Base-by-base conservation (phyloP, 495 filamentous ascomycete species). In the Talaromyces thailandensis region DNA sequence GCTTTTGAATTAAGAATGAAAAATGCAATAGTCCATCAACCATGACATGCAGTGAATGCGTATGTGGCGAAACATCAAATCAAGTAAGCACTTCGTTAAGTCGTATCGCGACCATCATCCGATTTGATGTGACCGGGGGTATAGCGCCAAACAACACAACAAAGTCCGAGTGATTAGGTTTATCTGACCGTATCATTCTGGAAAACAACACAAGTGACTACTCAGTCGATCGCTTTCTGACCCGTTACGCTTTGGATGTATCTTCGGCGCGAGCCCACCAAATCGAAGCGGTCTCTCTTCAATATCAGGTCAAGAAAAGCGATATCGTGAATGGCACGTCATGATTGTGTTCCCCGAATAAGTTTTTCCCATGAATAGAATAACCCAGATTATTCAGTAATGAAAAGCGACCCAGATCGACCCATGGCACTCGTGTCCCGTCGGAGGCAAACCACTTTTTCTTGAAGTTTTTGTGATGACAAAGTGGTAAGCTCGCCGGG, bases 401-500 rank as follows among this genome's bases (percentile, higher is more conserved):
- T 56, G 32, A 35, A 59, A 59, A 59, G 35, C 11, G 45, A 61
- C 29, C n/a, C 45, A 61, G 29, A 50, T 51, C 37, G 59, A 51
- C 59, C 29, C 26, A 52, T 52, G 45, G 43, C 59, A 61, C 59
- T 23, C 18, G 43, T 28, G n/a, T 31, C 37, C 59, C 35, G 32
- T 14, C 50, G n/a, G 57, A 26, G 35, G 57, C 25, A 25, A 40
- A 40, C 57, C 57, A 59, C 29, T 16, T 45, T 24, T 59, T 7
- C 16, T 26, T 45, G 31, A 40, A 24, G n/a, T 35, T 40, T 40
- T 14, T 40, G 18, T 9, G 18, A 35, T 31, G 37, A 21, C 35
- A 59, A 35, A 57, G 51, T 57, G 55, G 55, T 57, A 61, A 52
- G 26, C 25, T 18, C 24, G 59, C 40, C 45, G 45, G 67, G 64